Evolutionary conservation across 1,284 basidiomycete genomes (phyloP).

Genomic region (Vanrija sp.): DNA sequence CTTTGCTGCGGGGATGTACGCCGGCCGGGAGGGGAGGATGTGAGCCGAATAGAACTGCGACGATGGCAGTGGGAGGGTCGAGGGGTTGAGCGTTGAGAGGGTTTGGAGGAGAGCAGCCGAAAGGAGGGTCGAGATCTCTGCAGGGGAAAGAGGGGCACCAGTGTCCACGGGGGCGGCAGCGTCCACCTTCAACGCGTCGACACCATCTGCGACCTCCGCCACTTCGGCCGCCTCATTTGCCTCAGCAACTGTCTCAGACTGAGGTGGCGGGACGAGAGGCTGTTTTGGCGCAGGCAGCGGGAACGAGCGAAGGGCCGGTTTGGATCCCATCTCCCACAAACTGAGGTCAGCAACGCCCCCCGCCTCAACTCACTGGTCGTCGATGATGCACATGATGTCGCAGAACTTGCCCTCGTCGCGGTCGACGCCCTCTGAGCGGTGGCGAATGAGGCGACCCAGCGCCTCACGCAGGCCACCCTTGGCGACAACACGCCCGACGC

Average conservation of each 20-base stretch:
- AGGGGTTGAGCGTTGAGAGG: constrained; percentile 54
- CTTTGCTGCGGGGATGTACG: constrained; percentile 61
- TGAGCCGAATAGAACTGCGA: constrained; percentile 71
- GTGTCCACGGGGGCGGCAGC: constrained; percentile 17
- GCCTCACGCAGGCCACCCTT: constrained; percentile 39
- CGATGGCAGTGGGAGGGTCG: constrained; percentile 68
- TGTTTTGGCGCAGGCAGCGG: constrained; percentile 24
- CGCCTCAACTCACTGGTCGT: constrained; percentile 41
- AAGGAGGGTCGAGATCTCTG: constrained; percentile 57
- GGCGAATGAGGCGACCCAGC: constrained; percentile 22
- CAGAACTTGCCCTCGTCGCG: constrained; percentile 45
- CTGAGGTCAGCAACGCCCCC: constrained; percentile 16
- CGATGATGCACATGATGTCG: constrained; percentile 44
- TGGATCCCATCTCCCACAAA: constrained; percentile 43
- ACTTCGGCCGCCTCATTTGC: constrained; percentile 57
- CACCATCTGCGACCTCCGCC: constrained; percentile 60
- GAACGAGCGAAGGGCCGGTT: constrained; percentile 27
- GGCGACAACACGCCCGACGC: constrained; percentile 39
- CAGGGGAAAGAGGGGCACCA: constrained; percentile 50
- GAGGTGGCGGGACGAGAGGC: constrained; percentile 24
- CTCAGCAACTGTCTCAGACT: constrained; percentile 1
- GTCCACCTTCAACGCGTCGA: constrained; percentile 1
- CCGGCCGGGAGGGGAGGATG: constrained; percentile 70
- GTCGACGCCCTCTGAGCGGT: constrained; percentile 28
- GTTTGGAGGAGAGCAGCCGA: constrained; percentile 61